phyloP scores from a whole-genome alignment of 148 eudicot species.

The Polygonum maritimum region DNA sequence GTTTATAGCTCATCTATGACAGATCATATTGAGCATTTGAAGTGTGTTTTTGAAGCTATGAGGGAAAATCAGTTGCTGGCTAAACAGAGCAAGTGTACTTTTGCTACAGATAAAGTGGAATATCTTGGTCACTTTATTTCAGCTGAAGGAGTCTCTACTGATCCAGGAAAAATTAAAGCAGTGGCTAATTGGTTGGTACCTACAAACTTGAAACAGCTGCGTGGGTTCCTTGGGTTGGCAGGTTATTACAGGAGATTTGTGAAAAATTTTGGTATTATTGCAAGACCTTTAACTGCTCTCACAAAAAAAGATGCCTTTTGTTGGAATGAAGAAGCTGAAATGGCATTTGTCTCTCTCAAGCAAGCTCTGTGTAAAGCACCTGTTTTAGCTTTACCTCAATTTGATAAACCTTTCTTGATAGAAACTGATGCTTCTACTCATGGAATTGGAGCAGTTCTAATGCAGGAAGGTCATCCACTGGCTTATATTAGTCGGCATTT shows the following conservation, averaged over 20 bases:
- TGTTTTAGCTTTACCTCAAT: too few species aligned
- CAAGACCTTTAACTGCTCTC: background rate
- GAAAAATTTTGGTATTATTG: background rate
- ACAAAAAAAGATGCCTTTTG: background rate
- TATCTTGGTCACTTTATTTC: too few species aligned
- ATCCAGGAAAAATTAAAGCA: background rate
- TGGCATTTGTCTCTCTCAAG: too few species aligned
- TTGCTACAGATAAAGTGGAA: too few species aligned
- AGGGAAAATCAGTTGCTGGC: too few species aligned
- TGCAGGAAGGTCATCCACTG: background rate
- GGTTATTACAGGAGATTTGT: background rate
- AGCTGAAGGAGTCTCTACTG: background rate
- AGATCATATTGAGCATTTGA: background rate
- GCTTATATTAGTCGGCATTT: background rate
- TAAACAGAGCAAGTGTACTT: too few species aligned
- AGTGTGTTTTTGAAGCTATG: background rate
- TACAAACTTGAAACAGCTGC: background rate
- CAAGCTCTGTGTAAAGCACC: too few species aligned
- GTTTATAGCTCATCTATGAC: background rate
- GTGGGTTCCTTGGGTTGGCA: background rate
- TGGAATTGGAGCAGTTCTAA: background rate
- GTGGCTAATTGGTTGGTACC: background rate
- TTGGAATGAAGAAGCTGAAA: too few species aligned
- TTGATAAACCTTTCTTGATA: too few species aligned
- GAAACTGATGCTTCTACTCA: background rate